Evolutionary conservation across 345 rosid species (phyloP).

Genomic region (Triadica sebifera): DNA sequence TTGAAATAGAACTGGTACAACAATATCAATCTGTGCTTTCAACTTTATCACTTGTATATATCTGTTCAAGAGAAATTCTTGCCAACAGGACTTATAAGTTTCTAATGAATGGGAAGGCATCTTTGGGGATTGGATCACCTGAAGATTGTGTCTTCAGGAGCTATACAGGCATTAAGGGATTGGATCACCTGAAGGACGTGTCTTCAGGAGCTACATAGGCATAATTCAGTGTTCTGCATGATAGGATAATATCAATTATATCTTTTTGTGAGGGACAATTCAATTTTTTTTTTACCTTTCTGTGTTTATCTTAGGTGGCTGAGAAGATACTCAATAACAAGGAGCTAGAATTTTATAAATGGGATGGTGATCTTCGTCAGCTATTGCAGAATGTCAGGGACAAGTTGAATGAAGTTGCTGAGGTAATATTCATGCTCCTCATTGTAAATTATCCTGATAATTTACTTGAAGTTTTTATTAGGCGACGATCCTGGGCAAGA

Average conservation of each 20-base stretch:
- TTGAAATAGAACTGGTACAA: no score
- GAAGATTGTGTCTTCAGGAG: no score
- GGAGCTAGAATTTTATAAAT: slow-evolving; percentile 77
- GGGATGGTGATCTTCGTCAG: slow-evolving; percentile 80
- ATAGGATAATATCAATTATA: background rate
- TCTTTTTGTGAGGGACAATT: background rate
- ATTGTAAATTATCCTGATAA: background rate
- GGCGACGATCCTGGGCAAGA: background rate
- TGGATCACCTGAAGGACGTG: no score
- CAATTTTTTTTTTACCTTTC: background rate
- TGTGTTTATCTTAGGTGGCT: slow-evolving; percentile 51
- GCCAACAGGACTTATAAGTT: background rate
- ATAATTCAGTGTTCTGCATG: background rate
- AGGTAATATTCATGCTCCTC: slow-evolving; percentile 34
- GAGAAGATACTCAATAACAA: slow-evolving; percentile 58
- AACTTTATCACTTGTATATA: background rate
- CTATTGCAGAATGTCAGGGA: slow-evolving; percentile 78
- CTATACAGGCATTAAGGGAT: no score
- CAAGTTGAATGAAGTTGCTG: slow-evolving; percentile 72
- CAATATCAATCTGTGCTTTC: background rate
- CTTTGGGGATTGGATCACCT: background rate
- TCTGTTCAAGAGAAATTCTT: background rate
- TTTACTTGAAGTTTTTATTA: background rate
- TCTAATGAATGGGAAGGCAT: background rate
- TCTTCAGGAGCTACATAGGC: no score